Evolutionary conservation across 495 filamentous ascomycete species (phyloP).

Genomic region (Penicillium angulare): DNA sequence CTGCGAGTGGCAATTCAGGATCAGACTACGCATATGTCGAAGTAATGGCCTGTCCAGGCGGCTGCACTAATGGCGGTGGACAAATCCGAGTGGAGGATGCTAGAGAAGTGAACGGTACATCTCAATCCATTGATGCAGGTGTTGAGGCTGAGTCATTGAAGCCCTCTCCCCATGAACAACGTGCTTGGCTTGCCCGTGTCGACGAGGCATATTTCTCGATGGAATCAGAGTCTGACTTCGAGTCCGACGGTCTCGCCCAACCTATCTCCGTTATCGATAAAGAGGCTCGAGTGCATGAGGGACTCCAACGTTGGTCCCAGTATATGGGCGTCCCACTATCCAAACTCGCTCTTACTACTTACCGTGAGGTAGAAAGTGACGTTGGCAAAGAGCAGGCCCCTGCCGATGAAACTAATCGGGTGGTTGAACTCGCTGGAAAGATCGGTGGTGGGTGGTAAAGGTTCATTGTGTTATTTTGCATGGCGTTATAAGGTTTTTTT

Average conservation of each 20-base stretch:
- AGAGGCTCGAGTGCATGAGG: constrained; percentile 45
- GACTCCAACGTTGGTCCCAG: constrained; percentile 69
- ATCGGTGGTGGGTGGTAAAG: constrained; percentile 89
- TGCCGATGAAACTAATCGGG: constrained; percentile 66
- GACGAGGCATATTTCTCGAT: constrained; percentile 95
- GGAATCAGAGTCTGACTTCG: constrained; percentile 53
- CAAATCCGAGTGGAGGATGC: constrained; percentile 89
- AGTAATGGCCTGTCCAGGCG: constrained; percentile 98
- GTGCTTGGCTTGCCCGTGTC: constrained; percentile 78
- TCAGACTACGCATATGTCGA: constrained; percentile 85
- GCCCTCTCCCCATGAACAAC: constrained; percentile 70
- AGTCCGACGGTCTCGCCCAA: constrained; percentile 10
- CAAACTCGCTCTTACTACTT: constrained; percentile 78
- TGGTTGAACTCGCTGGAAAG: constrained; percentile 86
- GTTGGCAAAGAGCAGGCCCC: constrained; percentile 71
- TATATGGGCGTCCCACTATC: constrained; percentile 67
- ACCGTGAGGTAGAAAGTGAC: constrained; percentile 89
- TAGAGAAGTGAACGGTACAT: constrained; percentile 18
- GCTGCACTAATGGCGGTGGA: constrained; percentile 95
- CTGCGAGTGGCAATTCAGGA: constrained; percentile 33
- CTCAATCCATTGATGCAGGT: constrained; percentile 5
- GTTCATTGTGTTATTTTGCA: constrained; percentile 10
- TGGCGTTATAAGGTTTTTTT: constrained; percentile 13
- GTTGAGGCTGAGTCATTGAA: constrained; percentile 37
- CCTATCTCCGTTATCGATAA: constrained; percentile 26